phyloP scores from a whole-genome alignment of 208 protist species.

The Leishmania tropica region DNA sequence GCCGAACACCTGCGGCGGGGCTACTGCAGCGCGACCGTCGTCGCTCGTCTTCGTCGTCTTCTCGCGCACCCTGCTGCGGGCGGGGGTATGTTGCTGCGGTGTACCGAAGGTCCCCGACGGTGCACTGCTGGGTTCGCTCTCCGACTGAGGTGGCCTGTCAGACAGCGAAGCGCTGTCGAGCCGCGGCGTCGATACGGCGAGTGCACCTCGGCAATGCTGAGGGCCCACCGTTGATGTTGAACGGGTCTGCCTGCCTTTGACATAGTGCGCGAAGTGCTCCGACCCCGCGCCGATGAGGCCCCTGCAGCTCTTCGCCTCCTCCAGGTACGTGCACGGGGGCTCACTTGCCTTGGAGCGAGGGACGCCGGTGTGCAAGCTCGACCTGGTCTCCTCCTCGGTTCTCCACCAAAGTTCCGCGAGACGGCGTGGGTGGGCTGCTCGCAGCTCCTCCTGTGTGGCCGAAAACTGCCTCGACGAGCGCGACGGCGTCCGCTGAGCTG shows the following conservation, averaged over 20 bases:
- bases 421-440: neutral
- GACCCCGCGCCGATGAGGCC: conserved; percentile 48
- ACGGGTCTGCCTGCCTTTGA: conserved; percentile 26
- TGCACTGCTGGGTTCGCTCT: neutral
- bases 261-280: conserved; percentile 39
- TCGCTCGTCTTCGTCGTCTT: neutral
- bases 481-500: neutral
- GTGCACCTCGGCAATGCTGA: neutral
- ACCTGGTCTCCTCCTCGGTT: conserved; percentile 21
- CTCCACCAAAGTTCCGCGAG: conserved; percentile 27
- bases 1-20: conserved; percentile 27
- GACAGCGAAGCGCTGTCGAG: neutral
- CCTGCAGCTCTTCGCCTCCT: conserved; percentile 47
- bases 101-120: neutral
- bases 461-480: conserved; percentile 13
- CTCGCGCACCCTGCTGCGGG: neutral
- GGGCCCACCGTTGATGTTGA: too few species aligned
- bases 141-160: neutral
- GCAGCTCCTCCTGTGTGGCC: conserved; percentile 11
- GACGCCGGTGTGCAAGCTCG: conserved; percentile 6
- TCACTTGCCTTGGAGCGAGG: conserved; percentile 25
- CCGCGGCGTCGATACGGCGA: neutral
- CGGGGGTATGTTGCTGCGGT: neutral
- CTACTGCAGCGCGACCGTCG: neutral
- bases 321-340: conserved; percentile 36